Conservation (phyloP, 345 rosid species). For the Cardamine occulta region DNA sequence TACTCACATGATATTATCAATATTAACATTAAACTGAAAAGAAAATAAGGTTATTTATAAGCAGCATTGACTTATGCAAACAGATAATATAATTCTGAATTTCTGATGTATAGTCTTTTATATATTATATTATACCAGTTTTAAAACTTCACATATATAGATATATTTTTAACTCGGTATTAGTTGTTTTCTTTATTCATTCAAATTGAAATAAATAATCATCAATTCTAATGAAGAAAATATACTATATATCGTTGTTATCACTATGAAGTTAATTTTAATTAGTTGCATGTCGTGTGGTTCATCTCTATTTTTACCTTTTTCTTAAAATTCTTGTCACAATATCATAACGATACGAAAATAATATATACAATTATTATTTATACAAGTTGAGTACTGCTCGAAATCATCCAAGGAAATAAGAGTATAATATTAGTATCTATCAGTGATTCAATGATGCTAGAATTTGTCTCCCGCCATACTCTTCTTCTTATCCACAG, state of each 20-base stretch:
- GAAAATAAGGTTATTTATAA: not conserved
- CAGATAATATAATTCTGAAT: not conserved
- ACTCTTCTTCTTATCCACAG: not conserved
- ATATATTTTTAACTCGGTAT: not conserved
- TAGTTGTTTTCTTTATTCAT: not conserved
- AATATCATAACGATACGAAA: not conserved
- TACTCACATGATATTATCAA: not conserved
- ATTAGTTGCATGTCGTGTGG: not conserved
- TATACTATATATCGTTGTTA: not conserved
- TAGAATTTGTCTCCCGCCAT: not conserved
- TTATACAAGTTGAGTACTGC: not conserved
- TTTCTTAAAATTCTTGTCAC: not conserved
- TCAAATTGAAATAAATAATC: not conserved
- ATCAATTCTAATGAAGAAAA: not conserved
- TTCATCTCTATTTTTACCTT: not conserved
- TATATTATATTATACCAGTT: not conserved
- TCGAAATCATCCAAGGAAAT: constrained; percentile 2
- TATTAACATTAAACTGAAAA: not conserved
- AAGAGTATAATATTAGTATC: not conserved
- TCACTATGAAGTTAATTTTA: not conserved
- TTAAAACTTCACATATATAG: constrained; percentile 1
- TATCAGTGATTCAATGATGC: not conserved
- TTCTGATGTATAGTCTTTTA: not conserved
- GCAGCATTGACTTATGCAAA: constrained; percentile 3
- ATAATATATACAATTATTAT: not conserved